These are phyloP conservation scores for Cornus controversa DNA, from an alignment of 148 eudicot genomes.

Conservation along the genomic window DNA sequence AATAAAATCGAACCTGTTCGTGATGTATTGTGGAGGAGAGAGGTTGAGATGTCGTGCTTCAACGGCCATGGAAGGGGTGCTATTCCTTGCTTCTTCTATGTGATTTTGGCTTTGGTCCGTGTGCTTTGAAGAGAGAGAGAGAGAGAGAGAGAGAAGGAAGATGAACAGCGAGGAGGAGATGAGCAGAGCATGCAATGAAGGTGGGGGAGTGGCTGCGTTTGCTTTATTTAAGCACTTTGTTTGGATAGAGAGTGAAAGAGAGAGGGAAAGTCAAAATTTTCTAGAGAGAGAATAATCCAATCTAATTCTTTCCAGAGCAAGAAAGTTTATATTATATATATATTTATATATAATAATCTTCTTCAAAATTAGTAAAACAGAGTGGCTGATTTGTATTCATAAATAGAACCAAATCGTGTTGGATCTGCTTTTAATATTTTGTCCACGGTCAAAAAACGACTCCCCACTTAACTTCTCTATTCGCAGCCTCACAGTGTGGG, in stretches of 20 bases:
- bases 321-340: background rate
- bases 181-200: background rate
- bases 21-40: background rate
- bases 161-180: background rate
- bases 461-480: background rate
- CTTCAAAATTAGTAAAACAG: background rate
- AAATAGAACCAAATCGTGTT: background rate
- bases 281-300: background rate
- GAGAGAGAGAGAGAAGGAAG: background rate
- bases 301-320: background rate
- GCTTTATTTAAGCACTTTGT: background rate
- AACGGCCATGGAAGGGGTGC: background rate
- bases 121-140: too few relatives aligned
- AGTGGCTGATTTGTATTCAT: background rate
- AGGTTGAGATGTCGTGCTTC: constrained; percentile 12
- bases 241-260: background rate
- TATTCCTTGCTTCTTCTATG: background rate
- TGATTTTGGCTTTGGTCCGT: background rate
- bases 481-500: background rate
- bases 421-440: background rate
- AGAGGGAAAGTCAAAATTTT: background rate
- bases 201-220: background rate
- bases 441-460: background rate
- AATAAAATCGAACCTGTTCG: background rate
- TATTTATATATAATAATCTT: background rate